Conservation (phyloP, 805 yeast species). For the Zygotorulaspora florentina region DNA sequence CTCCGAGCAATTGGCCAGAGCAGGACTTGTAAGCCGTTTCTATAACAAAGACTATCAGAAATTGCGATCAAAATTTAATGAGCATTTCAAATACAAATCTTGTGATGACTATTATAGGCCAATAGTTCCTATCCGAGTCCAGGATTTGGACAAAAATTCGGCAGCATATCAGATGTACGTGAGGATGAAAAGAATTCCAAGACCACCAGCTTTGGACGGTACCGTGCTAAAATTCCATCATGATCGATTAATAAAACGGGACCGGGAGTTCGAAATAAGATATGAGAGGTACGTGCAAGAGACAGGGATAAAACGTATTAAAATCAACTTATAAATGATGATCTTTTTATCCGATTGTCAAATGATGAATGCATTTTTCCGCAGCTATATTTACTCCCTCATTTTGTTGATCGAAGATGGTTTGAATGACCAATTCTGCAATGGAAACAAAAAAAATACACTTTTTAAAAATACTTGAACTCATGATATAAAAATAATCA, state of each 20-base stretch:
- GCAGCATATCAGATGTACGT: slow-evolving; percentile 12
- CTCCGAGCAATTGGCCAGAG: slow-evolving; percentile 6
- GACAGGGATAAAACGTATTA: background rate
- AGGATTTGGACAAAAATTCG: slow-evolving; percentile 6
- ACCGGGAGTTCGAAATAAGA: background rate
- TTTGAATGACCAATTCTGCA: too few relatives aligned
- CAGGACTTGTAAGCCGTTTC: slow-evolving; percentile 2
- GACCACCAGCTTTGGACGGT: slow-evolving; percentile 6
- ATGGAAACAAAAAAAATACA: too few relatives aligned
- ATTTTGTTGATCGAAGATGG: too few relatives aligned
- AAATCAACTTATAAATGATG: background rate
- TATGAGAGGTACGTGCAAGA: background rate
- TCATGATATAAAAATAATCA: too few relatives aligned
- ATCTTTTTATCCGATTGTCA: too few relatives aligned
- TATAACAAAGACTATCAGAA: slow-evolving; percentile 6
- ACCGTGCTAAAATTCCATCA: slow-evolving; percentile 2
- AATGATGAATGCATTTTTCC: too few relatives aligned
- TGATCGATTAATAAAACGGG: slow-evolving; percentile 1
- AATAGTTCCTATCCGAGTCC: slow-evolving; percentile 6
- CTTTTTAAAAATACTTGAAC: too few relatives aligned
- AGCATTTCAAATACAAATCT: slow-evolving; percentile 10
- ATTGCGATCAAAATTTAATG: slow-evolving; percentile 6
- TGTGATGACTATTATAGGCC: slow-evolving; percentile 10
- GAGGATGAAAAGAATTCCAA: slow-evolving; percentile 11
- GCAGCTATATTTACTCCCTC: too few relatives aligned